Evolutionary conservation across 257 asterid genomes (phyloP), one percentile per base, ranked within the genome.

Genomic region (Fraxinus pennsylvanica): DNA sequence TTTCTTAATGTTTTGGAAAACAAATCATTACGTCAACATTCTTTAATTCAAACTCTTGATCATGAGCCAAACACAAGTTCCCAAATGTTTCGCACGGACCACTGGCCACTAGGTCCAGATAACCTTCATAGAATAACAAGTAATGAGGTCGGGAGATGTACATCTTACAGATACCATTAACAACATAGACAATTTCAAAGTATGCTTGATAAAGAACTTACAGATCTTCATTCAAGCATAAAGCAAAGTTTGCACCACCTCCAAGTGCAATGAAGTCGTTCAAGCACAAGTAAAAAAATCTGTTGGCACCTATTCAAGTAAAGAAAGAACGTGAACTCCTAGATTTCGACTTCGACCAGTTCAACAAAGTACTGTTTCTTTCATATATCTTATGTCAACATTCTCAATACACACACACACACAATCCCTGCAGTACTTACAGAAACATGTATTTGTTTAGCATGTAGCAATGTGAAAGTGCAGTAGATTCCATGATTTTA

Each of bases 1-100:
- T 17, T 19, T 19, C 52, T 68, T 72, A 66, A 45, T 47, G 19
- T 7, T 52, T n/a, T n/a, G 35, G 25, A 65, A 81, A 8, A 63
- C 8, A 12, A 12, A 36, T 8, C 68, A 81, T 33, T 82, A 91
- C 99, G 98, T 95, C 99, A 29, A 95, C 94, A 81, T 90, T 87
- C 92, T 84, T 93, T 79, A 89, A 54, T 68, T 91, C 96, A 81
- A 95, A 95, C 80, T 91, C 99, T 45, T 87, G 86, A 67, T 93
- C 91, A 86, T 91, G 90, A 75, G 98, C 98, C 86, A 95, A 87
- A 78, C 97, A 90, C 57, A 81, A 63, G 87, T 89, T 95, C 75
- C 99, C 99, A 83, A 90, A 95, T 82, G 99, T 95, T 81, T 93
- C 98, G 78, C 96, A 90, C 65, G 96, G 92, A 59, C 99, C 98